Percentiles rank a stretch among this genome's conserved stretches.
These are phyloP conservation scores for Candida suzukii DNA, from an alignment of 805 yeast genomes.

Conservation along the genomic window DNA sequence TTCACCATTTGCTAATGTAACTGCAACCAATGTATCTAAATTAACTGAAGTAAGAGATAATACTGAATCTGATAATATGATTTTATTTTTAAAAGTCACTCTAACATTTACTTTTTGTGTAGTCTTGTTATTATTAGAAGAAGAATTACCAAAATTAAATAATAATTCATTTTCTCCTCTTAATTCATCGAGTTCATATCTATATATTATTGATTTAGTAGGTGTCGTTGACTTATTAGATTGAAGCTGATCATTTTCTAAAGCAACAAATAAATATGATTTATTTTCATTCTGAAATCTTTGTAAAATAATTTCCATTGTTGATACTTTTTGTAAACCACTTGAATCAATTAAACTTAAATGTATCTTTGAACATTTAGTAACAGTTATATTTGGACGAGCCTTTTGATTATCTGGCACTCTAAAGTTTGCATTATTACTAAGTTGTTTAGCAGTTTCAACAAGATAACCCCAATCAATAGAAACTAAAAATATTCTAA, in stretches of 20 bases:
- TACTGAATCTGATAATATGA: slow-evolving; percentile 20
- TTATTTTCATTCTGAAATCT: slow-evolving; percentile 32
- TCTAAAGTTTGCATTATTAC: slow-evolving; percentile 39
- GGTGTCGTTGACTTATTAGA: slow-evolving; percentile 4
- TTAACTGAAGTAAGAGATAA: slow-evolving; percentile 25
- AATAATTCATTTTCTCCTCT: slow-evolving; percentile 10
- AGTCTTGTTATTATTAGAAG: slow-evolving; percentile 10
- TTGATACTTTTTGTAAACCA: slow-evolving; percentile 19
- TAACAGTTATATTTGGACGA: slow-evolving; percentile 32
- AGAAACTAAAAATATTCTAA: slow-evolving; percentile 34
- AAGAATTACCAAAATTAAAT: slow-evolving; percentile 17
- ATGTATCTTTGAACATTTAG: slow-evolving; percentile 22
- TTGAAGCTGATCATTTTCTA: slow-evolving; percentile 26
- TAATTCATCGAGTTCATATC: slow-evolving; percentile 18
- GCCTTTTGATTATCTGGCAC: slow-evolving; percentile 39
- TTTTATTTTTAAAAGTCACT: slow-evolving; percentile 13
- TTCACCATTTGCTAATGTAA: slow-evolving; percentile 35
- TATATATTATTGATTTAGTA: slow-evolving; percentile 14
- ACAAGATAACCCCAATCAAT: slow-evolving; percentile 53
- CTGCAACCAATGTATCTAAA: slow-evolving; percentile 32
- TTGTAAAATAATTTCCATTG: slow-evolving; percentile 40
- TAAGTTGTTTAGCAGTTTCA: slow-evolving; percentile 39
- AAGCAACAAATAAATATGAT: slow-evolving; percentile 39
- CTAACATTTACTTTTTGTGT: slow-evolving; percentile 1
- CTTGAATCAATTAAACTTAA: slow-evolving; percentile 22